These are phyloP conservation scores for Quercus alba DNA, from an alignment of 306 rosid species.

Conservation along the genomic window DNA sequence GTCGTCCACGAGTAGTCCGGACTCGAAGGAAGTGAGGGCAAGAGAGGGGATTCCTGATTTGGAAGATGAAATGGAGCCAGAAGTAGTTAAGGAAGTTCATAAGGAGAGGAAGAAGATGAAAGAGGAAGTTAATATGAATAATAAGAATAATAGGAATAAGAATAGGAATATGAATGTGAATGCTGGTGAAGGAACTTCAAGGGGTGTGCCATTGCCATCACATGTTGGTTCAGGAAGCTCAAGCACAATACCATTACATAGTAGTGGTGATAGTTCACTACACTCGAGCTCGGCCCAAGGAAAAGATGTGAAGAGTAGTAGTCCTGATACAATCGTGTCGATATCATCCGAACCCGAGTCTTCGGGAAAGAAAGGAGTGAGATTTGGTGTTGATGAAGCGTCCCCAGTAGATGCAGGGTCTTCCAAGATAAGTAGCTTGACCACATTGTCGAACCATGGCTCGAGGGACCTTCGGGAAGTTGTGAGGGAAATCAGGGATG, in stretches of 20 bases:
- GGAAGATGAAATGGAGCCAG: constrained; percentile 89
- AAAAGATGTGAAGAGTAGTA: constrained; percentile 56
- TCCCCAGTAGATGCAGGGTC: constrained; percentile 61
- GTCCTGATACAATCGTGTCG: constrained; percentile 48
- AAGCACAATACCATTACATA: constrained; percentile 48
- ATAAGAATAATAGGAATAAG: neutral
- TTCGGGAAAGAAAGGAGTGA: constrained; percentile 64
- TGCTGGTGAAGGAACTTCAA: constrained; percentile 77
- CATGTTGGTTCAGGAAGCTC: constrained; percentile 56
- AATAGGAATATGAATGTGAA: constrained; percentile 17
- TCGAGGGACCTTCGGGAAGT: constrained; percentile 80
- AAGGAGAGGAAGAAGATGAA: constrained; percentile 45
- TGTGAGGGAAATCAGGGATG: constrained; percentile 82
- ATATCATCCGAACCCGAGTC: constrained; percentile 43
- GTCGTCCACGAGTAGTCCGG: constrained; percentile 76
- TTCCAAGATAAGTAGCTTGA: constrained; percentile 67
- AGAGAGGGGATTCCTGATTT: constrained; percentile 97
- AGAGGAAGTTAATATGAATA: constrained; percentile 23
- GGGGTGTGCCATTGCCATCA: constrained; percentile 52
- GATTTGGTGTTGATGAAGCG: constrained; percentile 67
- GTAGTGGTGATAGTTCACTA: constrained; percentile 40
- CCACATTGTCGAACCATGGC: constrained; percentile 70
- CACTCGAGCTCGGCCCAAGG: constrained; percentile 32
- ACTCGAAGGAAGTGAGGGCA: constrained; percentile 90
- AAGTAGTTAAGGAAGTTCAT: constrained; percentile 35